Evolutionary conservation across 2,329 filamentous ascomycete genomes (phyloP), one percentile per base, ranked within the genome.

Genomic region (Bimuria novae-zelandiae): DNA sequence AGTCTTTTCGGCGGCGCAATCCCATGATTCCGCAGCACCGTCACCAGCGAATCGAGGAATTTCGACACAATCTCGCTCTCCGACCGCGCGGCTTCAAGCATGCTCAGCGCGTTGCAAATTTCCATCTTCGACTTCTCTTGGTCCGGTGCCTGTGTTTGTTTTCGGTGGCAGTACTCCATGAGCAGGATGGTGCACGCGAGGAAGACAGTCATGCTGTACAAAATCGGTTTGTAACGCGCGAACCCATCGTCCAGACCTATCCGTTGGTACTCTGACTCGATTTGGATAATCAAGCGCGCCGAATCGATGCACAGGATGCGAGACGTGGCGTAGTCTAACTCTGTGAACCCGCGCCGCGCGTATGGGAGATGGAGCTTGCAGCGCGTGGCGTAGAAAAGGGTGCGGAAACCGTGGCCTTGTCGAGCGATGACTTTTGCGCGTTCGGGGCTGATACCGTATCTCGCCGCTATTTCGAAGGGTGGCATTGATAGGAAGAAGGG

Each of bases 111-210:
- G 12, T 69, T 56, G 11, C 67, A 48, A 30, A 75, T 63, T 41
- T 76, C 73, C 4, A 50, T 52, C 62, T 59, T 16, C 65, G 54
- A 37, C 64, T 63, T 27, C 61, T 44, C 61, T 12, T 68, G 63
- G 8, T 71, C 57, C 7, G 68, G 57, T 7, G 67, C 61, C 2
- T 57, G 57, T 4, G 43, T 1, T 19, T 36, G 30, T n/a, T 16
- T 65, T 32, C 70, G 65, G 35, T 71, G 64, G 40, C 72, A 75
- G 17, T 72, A 62, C 32, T 76, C 74, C 61, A 77, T 70, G 6
- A 76, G 60, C 1, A 76, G 62, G 1, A 75, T 70, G 12, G 75
- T 68, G 7, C 67, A 71, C 1, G 73, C 72, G 54, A 77, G 69
- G 51, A 74, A 76, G 0, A 76, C 57, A 8, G 44, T 45, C 41